phyloP scores from a whole-genome alignment of 345 rosid genomes.

The Murraya paniculata region DNA sequence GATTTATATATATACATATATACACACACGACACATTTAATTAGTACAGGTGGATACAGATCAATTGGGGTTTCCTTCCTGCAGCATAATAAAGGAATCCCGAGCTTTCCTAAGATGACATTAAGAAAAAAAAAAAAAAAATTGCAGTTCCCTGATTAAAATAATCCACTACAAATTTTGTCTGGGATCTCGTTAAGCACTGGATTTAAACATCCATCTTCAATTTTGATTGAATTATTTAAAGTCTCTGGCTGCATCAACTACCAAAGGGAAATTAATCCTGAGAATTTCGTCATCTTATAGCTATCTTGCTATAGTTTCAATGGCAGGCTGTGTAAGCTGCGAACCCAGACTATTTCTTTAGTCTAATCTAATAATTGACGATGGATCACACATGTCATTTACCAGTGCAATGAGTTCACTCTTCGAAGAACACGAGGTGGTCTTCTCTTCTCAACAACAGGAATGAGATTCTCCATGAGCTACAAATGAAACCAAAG shows the following conservation, averaged over 20 bases:
- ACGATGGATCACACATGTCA: background rate
- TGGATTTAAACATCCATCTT: background rate
- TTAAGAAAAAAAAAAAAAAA: no score
- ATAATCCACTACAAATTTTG: constrained; percentile 5
- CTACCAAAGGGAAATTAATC: background rate
- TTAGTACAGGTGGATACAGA: background rate
- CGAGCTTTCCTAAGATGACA: no score
- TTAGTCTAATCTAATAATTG: background rate
- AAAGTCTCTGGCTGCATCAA: background rate
- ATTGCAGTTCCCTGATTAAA: no score
- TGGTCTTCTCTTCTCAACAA: constrained; percentile 36
- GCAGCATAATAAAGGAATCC: background rate
- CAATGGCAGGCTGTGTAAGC: background rate
- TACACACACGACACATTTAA: background rate
- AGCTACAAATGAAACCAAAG: constrained; percentile 28
- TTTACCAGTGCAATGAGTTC: constrained; percentile 41
- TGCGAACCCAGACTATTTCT: background rate
- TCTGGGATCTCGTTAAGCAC: background rate
- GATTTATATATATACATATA: background rate
- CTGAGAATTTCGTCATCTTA: background rate
- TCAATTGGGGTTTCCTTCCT: background rate
- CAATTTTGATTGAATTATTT: background rate
- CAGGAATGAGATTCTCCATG: constrained; percentile 49
- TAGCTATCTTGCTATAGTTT: background rate
- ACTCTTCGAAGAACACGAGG: constrained; percentile 39